Evolutionary conservation across 306 rosid genomes (phyloP), one percentile per base, ranked within the genome.

Genomic region (Geum urbanum): DNA sequence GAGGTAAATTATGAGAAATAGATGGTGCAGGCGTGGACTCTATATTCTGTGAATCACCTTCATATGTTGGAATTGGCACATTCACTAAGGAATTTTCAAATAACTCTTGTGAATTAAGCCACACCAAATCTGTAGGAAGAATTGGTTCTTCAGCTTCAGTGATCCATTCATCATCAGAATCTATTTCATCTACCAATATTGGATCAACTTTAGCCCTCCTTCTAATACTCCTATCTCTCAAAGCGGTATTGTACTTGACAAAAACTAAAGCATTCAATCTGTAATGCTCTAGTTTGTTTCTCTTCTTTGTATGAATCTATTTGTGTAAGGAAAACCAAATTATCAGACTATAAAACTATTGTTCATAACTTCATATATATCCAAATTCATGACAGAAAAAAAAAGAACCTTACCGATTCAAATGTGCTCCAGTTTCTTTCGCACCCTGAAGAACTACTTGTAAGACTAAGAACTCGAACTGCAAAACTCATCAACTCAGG

Each of bases 81-180:
- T 61, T 39, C 18, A 41, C 12, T 15, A 61, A 11, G 18, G 24
- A 41, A 39, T 61, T 16, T 12, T 27, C 48, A 61, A 61, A 61
- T 61, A 61, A 7, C 6, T 61, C 66, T 61, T 61, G 22, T 27
- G n/a, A 12, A 32, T 14, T 37, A 35, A 61, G 66, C 10, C 48
- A 61, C 6, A 16, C 10, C 16, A 15, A 13, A 61, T 61, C 48
- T 6, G 14, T 13, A 14, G 66, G 66, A 61, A 13, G 48, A 15
- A 14, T 10, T 16, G 45, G 66, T 11, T 32, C 66, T 61, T 61
- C 66, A 35, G 12, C 18, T 35, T 39, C 66, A 27, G 24, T 15
- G 1, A 61, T 61, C 66, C 66, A 61, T 14, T 39, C 66, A 39
- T 15, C 66, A 61, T 61, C 66, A 7, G 20, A 61, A 37, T 14